A percentile compares a stretch with the other conserved stretches of the same genome.
These are phyloP conservation scores for Pilaira anomala DNA, from an alignment of 192 early-diverging fungal genomes.

Conservation along the genomic window DNA sequence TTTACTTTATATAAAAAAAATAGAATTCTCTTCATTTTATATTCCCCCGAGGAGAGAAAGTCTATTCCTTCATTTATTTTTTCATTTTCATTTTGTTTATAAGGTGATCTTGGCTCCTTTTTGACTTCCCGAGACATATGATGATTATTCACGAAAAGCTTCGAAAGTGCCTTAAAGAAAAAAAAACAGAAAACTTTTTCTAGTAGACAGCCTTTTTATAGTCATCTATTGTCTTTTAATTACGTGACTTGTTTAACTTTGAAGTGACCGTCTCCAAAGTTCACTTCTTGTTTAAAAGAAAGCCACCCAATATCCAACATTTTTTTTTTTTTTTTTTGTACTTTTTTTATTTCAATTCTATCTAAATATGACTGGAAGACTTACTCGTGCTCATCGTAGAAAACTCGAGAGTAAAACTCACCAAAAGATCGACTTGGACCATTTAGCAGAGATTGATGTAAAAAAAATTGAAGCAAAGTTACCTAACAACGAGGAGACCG, in stretches of 20 bases:
- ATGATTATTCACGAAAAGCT: slow-evolving; percentile 5
- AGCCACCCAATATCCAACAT: neutral
- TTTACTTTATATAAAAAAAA: no score
- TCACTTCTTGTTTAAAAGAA: no score
- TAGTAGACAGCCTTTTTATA: no score
- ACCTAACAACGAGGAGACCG: no score
- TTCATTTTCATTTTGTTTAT: slow-evolving; percentile 12
- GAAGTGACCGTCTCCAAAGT: no score
- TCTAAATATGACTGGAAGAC: neutral
- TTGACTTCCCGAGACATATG: slow-evolving; percentile 14
- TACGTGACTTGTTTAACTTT: no score
- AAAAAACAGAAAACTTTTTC: neutral
- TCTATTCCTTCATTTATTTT: no score
- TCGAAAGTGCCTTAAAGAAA: slow-evolving; percentile 13
- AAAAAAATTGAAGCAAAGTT: no score
- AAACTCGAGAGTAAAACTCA: slow-evolving; percentile 2
- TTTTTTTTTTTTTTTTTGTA: neutral
- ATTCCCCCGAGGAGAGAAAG: no score
- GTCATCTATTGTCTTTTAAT: no score
- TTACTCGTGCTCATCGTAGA: slow-evolving; percentile 9
- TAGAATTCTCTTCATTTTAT: no score
- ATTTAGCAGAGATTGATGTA: slow-evolving; percentile 2
- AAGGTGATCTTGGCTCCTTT: slow-evolving; percentile 12
- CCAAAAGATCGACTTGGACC: slow-evolving; percentile 2
- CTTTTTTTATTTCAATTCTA: neutral